Percentiles rank a stretch among this genome's conserved stretches.
Conservation (phyloP, 371 early-diverging fungal genomes). For the Actinomucor elegans region DNA sequence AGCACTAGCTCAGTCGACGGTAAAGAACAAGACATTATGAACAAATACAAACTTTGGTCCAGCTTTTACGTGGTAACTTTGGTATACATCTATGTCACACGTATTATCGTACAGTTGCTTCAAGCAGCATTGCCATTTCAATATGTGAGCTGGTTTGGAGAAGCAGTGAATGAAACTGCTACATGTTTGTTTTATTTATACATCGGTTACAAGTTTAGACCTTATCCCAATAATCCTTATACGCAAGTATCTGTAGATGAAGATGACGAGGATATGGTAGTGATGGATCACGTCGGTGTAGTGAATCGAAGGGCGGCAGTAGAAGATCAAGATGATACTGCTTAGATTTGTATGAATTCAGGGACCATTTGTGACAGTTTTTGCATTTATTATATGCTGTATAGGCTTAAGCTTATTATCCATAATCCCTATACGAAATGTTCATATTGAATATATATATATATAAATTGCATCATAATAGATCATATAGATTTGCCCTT, state of each 20-base stretch:
- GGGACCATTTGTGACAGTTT: no score
- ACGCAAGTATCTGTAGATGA: slow-evolving; percentile 47
- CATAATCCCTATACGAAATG: no score
- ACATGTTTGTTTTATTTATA: slow-evolving; percentile 52
- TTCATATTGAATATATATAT: no score
- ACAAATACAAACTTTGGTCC: slow-evolving; percentile 60
- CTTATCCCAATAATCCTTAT: slow-evolving; percentile 56
- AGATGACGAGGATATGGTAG: slow-evolving; percentile 20
- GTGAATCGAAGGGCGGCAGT: no score
- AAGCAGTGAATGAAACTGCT: slow-evolving; percentile 49
- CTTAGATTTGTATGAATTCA: no score
- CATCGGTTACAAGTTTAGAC: slow-evolving; percentile 55
- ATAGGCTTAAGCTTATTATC: no score
- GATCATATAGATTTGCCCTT: no score
- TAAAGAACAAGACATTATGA: slow-evolving; percentile 50
- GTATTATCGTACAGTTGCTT: slow-evolving; percentile 50
- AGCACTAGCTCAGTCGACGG: slow-evolving; percentile 50
- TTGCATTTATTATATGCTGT: no score
- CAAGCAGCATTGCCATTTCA: slow-evolving; percentile 53
- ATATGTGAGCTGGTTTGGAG: slow-evolving; percentile 57
- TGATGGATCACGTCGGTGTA: no score
- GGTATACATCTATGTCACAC: slow-evolving; percentile 55
- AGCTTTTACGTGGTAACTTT: slow-evolving; percentile 58
- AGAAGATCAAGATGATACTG: no score
- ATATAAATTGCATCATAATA: no score